Conservation (phyloP, 2,329 filamentous ascomycete species). For the Periglandula ipomoeae region DNA sequence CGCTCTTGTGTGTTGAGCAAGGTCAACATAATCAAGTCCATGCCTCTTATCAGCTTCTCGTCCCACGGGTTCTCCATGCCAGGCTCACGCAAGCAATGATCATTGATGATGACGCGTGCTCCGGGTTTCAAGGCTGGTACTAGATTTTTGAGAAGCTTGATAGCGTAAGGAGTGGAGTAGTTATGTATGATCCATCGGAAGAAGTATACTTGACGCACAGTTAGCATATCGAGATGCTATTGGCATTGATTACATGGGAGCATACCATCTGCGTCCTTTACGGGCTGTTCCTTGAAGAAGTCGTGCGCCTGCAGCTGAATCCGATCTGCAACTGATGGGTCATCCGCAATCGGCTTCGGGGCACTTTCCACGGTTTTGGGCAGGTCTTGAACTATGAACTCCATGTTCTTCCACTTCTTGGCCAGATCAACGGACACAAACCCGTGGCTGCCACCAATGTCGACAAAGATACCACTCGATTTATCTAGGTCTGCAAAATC, state of each 20-base stretch:
- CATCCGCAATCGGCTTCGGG: slow-evolving; percentile 31
- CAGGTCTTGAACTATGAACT: slow-evolving; percentile 48
- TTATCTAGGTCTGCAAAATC: slow-evolving; percentile 40
- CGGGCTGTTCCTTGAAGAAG: slow-evolving; percentile 48
- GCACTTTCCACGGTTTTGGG: slow-evolving; percentile 38
- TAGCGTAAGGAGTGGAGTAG: slow-evolving; percentile 44
- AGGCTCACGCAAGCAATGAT: slow-evolving; percentile 33
- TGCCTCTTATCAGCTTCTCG: slow-evolving; percentile 36
- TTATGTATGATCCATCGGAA: slow-evolving; percentile 55
- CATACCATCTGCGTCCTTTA: slow-evolving; percentile 41
- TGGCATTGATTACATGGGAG: background rate
- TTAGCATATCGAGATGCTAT: background rate
- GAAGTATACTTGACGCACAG: slow-evolving; percentile 35
- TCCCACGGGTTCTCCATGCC: slow-evolving; percentile 33
- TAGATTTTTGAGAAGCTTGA: slow-evolving; percentile 39
- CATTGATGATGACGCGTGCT: slow-evolving; percentile 37
- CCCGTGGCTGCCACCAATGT: slow-evolving; percentile 50
- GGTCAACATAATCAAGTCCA: slow-evolving; percentile 44
- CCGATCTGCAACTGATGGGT: slow-evolving; percentile 27
- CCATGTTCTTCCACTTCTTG: slow-evolving; percentile 37
- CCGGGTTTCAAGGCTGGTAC: slow-evolving; percentile 47
- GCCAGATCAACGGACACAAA: slow-evolving; percentile 48
- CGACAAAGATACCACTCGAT: slow-evolving; percentile 40
- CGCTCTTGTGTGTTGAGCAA: slow-evolving; percentile 44
- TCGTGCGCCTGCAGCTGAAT: slow-evolving; percentile 41